These are phyloP conservation scores for Linum trigynum DNA, from an alignment of 345 rosid species.

Conservation along the genomic window DNA sequence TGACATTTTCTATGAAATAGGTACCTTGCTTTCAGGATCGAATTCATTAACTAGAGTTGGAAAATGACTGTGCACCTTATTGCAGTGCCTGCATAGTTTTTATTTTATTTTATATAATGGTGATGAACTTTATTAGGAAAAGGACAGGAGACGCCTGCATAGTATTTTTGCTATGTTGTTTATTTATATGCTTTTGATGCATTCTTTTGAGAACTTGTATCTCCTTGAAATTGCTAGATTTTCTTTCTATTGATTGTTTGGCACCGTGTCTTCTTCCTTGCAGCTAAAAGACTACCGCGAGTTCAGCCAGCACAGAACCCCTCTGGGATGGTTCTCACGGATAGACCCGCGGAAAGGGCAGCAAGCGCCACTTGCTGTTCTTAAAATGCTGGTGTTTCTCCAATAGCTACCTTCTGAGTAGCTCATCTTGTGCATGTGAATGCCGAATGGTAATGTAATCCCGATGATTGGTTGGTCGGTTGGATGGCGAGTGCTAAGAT, in stretches of 20 bases:
- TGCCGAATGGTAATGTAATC: conserved; percentile 10
- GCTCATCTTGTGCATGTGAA: conserved; percentile 6
- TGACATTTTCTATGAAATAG: conserved; percentile 72
- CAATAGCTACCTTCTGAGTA: conserved; percentile 20
- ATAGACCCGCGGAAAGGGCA: conserved; percentile 60
- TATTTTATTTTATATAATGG: too few species aligned
- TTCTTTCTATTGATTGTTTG: background rate
- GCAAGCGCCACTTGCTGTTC: conserved; percentile 73
- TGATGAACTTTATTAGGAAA: too few species aligned
- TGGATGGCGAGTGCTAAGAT: conserved; percentile 6
- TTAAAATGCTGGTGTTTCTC: conserved; percentile 18
- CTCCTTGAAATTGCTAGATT: background rate
- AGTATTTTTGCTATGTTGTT: background rate
- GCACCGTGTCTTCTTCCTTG: conserved; percentile 7
- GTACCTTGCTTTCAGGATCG: conserved; percentile 19
- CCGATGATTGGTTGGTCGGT: background rate
- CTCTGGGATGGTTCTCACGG: conserved; percentile 82
- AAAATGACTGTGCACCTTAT: too few species aligned
- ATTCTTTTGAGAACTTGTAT: background rate
- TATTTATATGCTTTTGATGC: background rate
- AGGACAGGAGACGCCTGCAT: background rate
- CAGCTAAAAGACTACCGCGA: conserved; percentile 81
- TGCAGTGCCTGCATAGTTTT: too few species aligned
- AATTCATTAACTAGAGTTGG: too few species aligned
- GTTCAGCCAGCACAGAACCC: conserved; percentile 82